A percentile compares a stretch with the other conserved stretches of the same genome.
These are phyloP conservation scores for Ogataea neopini DNA, from an alignment of 805 yeast genomes.

Conservation along the genomic window DNA sequence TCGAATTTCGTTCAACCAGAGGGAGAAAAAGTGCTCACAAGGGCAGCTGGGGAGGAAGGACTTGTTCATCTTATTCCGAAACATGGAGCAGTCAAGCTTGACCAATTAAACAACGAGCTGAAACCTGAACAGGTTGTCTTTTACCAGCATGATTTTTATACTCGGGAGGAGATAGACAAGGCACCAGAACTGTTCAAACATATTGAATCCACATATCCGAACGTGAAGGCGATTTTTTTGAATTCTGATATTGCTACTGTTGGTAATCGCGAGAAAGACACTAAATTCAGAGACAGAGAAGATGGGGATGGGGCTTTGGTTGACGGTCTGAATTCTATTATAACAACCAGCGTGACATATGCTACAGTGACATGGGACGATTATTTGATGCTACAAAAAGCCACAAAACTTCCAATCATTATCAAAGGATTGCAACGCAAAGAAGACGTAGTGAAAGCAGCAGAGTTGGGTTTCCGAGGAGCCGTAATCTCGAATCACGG, in stretches of 20 bases:
- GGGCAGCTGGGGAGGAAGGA: conserved; percentile 64
- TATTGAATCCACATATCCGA: conserved; percentile 42
- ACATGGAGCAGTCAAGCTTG: conserved; percentile 76
- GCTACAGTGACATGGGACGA: conserved; percentile 59
- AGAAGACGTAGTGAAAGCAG: conserved; percentile 63
- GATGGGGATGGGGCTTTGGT: conserved; percentile 37
- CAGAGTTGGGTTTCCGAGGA: conserved; percentile 59
- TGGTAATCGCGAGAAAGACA: conserved; percentile 85
- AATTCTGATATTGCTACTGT: conserved; percentile 86
- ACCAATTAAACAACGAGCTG: conserved; percentile 68
- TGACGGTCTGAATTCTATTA: conserved; percentile 15
- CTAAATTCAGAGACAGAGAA: conserved; percentile 61
- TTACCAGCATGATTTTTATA: conserved; percentile 75
- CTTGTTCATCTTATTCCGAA: conserved; percentile 85
- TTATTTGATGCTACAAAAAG: conserved; percentile 48
- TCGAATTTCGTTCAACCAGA: conserved; percentile 85
- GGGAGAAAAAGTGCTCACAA: conserved; percentile 79
- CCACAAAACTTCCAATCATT: conserved; percentile 48
- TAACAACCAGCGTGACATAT: conserved; percentile 27
- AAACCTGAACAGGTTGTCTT: conserved; percentile 66
- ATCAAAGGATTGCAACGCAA: conserved; percentile 67
- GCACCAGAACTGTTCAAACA: conserved; percentile 22
- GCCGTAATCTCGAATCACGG: conserved; percentile 74
- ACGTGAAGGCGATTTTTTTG: conserved; percentile 74
- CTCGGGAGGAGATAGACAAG: conserved; percentile 64